phyloP scores from a whole-genome alignment of 2,329 filamentous ascomycete genomes.

The Fusarium protoensiforme region DNA sequence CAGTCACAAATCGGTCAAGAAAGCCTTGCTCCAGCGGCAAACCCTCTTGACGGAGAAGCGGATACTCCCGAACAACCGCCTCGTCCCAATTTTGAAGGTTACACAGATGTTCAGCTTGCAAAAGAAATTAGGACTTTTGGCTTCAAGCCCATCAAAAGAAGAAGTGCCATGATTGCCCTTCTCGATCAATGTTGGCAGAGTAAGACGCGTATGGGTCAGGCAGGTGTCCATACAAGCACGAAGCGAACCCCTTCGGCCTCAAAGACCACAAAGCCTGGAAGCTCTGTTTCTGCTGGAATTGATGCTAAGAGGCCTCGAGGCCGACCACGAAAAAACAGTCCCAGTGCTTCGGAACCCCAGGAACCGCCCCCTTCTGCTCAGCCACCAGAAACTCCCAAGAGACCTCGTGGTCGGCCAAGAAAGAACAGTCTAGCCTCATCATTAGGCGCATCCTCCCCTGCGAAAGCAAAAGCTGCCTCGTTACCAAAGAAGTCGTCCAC shows the following conservation, averaged over 20 bases:
- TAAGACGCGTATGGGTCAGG: slow-evolving; percentile 52
- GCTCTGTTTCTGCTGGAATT: slow-evolving; percentile 3
- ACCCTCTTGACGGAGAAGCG: background rate
- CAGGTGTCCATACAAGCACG: slow-evolving; percentile 30
- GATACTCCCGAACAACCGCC: slow-evolving; percentile 9
- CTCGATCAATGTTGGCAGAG: slow-evolving; percentile 78
- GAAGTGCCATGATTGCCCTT: slow-evolving; percentile 75
- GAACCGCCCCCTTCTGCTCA: slow-evolving; percentile 51
- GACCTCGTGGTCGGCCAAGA: slow-evolving; percentile 54
- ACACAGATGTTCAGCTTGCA: slow-evolving; percentile 71
- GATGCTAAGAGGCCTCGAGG: slow-evolving; percentile 45
- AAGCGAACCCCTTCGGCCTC: slow-evolving; percentile 24
- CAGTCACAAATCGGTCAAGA: background rate
- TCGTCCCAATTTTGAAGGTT: slow-evolving; percentile 68
- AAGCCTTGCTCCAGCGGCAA: background rate
- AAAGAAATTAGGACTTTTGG: slow-evolving; percentile 72
- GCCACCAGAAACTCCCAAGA: slow-evolving; percentile 48
- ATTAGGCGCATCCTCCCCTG: background rate
- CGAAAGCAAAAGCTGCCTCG: slow-evolving; percentile 12
- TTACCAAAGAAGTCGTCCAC: slow-evolving; percentile 18
- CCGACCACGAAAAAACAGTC: slow-evolving; percentile 47
- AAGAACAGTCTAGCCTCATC: slow-evolving; percentile 45
- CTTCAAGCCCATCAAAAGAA: slow-evolving; percentile 77
- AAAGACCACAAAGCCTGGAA: slow-evolving; percentile 22
- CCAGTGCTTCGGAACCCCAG: slow-evolving; percentile 37